Evolutionary conservation across 1,139 yeast species (phyloP).

Genomic region (Entelexis sorbosivorans): DNA sequence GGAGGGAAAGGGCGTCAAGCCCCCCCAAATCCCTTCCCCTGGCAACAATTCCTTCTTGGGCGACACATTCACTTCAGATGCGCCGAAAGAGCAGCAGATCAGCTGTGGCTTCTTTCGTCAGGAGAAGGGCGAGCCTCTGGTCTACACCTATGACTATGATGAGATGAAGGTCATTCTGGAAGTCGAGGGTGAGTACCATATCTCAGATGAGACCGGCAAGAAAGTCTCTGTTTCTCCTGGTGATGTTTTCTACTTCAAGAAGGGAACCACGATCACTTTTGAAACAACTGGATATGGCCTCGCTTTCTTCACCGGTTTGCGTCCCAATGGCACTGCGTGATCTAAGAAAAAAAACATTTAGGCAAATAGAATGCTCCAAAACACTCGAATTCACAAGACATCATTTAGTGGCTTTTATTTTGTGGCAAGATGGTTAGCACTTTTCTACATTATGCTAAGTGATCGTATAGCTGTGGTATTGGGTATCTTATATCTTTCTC

Average conservation of each 20-base stretch:
- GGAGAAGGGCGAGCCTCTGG: conserved; percentile 55
- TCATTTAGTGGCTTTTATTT: too few species aligned
- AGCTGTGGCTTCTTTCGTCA: conserved; percentile 58
- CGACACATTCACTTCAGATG: conserved; percentile 51
- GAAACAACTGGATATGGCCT: conserved; percentile 54
- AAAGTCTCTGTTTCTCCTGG: conserved; percentile 49
- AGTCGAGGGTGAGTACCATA: conserved; percentile 43
- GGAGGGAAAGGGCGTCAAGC: conserved; percentile 30
- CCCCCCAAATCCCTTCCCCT: conserved; percentile 41
- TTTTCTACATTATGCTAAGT: too few species aligned
- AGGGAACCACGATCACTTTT: conserved; percentile 58
- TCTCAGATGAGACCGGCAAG: conserved; percentile 53
- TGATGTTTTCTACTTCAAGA: conserved; percentile 56
- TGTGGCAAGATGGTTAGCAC: too few species aligned
- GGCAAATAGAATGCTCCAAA: too few species aligned
- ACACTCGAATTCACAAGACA: too few species aligned
- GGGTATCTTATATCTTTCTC: too few species aligned
- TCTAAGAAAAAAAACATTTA: not conserved
- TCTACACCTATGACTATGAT: conserved; percentile 52
- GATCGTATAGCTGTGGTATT: too few species aligned
- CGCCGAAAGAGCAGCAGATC: conserved; percentile 43
- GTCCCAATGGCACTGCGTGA: conserved; percentile 26
- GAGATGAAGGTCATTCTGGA: conserved; percentile 62
- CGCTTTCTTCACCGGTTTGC: conserved; percentile 55
- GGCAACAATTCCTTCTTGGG: conserved; percentile 57